These are phyloP conservation scores for Nannochloris sp. DNA, from an alignment of 139 green algal genomes.

Conservation along the genomic window DNA sequence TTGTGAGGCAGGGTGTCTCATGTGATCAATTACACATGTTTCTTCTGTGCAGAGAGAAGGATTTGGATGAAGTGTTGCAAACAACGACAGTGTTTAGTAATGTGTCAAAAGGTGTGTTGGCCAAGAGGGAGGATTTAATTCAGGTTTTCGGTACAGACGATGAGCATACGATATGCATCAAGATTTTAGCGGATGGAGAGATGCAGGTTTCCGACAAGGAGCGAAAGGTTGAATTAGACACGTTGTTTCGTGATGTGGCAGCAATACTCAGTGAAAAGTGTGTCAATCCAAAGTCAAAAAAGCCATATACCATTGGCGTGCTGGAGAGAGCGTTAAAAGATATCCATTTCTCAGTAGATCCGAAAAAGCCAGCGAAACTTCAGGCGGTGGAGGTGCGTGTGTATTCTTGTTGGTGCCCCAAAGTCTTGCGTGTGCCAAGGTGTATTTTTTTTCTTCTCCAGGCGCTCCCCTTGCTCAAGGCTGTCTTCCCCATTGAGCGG, in stretches of 20 bases:
- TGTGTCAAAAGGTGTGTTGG: slow-evolving; percentile 89
- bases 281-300: slow-evolving; percentile 80
- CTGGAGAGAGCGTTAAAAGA: slow-evolving; percentile 89
- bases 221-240: slow-evolving; percentile 70
- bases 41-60: slow-evolving; percentile 74
- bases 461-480: slow-evolving; percentile 63
- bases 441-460: not conserved
- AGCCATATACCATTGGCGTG: slow-evolving; percentile 88
- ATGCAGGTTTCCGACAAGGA: slow-evolving; percentile 95
- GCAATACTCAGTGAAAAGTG: slow-evolving; percentile 73
- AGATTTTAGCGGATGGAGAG: slow-evolving; percentile 86
- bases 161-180: slow-evolving; percentile 64
- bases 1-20: not conserved
- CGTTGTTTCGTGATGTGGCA: slow-evolving; percentile 81
- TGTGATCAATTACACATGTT: not conserved
- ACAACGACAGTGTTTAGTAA: slow-evolving; percentile 88
- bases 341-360: slow-evolving; percentile 87
- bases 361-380: slow-evolving; percentile 84
- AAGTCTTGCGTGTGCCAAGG: not conserved
- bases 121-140: slow-evolving; percentile 79
- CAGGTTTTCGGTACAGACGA: slow-evolving; percentile 86
- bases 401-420: slow-evolving; percentile 13
- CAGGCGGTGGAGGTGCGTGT: slow-evolving; percentile 65
- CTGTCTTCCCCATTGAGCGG: slow-evolving; percentile 78
- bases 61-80: slow-evolving; percentile 97